These are phyloP conservation scores for Meira nashicola DNA, from an alignment of 1,284 basidiomycete species.

Conservation along the genomic window DNA sequence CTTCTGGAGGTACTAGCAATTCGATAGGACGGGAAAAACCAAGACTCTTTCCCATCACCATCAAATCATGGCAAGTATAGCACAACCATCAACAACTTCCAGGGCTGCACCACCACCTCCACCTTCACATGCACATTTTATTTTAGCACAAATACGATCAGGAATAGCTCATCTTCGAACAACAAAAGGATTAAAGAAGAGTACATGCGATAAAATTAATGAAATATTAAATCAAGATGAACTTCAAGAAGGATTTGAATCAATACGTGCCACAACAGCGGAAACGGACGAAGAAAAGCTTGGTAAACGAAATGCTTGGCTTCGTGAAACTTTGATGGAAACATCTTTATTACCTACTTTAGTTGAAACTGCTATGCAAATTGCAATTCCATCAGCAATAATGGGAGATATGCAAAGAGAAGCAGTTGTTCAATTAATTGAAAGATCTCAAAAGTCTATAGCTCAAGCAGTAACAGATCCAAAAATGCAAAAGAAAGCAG, in stretches of 20 bases:
- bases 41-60: too few species aligned
- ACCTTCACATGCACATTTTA: constrained; percentile 13
- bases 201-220: constrained; percentile 10
- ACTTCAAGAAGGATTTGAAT: constrained; percentile 5
- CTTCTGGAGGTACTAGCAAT: too few species aligned
- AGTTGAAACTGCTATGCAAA: constrained; percentile 13
- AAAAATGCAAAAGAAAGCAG: constrained; percentile 7
- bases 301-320: constrained; percentile 22
- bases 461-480: constrained; percentile 13
- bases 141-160: constrained; percentile 13
- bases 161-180: constrained; percentile 13
- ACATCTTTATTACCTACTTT: constrained; percentile 8
- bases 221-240: not conserved
- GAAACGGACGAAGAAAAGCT: constrained; percentile 46
- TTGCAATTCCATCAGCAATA: constrained; percentile 9
- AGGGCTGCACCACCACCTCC: constrained; percentile 7
- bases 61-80: too few species aligned
- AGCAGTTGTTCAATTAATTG: constrained; percentile 10
- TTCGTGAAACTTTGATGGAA: constrained; percentile 9
- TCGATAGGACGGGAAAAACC: too few species aligned
- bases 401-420: constrained; percentile 8
- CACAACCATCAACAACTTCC: not conserved
- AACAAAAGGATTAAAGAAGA: not conserved
- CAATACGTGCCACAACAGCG: not conserved
- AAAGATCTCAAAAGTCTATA: constrained; percentile 10